These are phyloP conservation scores for Fragaria ananassa DNA, from an alignment of 306 rosid genomes.

Conservation along the genomic window DNA sequence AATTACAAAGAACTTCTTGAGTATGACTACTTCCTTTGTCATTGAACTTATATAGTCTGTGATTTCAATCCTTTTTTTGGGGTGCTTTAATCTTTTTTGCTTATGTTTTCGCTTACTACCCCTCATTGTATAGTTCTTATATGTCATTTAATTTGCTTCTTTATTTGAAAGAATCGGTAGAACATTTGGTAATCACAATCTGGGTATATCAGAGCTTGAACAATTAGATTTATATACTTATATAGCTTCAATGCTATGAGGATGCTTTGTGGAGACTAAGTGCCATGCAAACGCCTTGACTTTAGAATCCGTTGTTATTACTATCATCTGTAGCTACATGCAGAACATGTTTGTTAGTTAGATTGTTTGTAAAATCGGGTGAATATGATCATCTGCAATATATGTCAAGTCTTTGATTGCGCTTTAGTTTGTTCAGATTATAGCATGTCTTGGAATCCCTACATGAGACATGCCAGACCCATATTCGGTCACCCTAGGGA, in stretches of 20 bases:
- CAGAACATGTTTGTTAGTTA: neutral
- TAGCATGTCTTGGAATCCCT: neutral
- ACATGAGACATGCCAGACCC: neutral
- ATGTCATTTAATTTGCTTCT: neutral
- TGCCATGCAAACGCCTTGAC: neutral
- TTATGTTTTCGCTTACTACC: neutral
- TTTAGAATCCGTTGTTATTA: neutral
- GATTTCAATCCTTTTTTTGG: neutral
- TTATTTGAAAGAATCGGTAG: neutral
- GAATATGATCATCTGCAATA: neutral
- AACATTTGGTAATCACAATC: neutral
- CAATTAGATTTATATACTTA: neutral
- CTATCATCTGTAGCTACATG: neutral
- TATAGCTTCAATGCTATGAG: neutral
- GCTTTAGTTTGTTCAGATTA: neutral
- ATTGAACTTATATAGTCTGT: neutral
- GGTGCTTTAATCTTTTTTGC: neutral
- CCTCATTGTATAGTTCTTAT: neutral
- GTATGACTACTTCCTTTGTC: slow-evolving; percentile 40
- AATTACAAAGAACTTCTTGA: slow-evolving; percentile 64
- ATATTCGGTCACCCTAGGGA: neutral
- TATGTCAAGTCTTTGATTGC: neutral
- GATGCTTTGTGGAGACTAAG: neutral
- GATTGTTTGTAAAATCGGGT: neutral
- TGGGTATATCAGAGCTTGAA: neutral